Percentiles rank a stretch among this genome's conserved stretches.
Evolutionary conservation across 441 rosid species (phyloP).

Genomic region (Capsella rubella): DNA sequence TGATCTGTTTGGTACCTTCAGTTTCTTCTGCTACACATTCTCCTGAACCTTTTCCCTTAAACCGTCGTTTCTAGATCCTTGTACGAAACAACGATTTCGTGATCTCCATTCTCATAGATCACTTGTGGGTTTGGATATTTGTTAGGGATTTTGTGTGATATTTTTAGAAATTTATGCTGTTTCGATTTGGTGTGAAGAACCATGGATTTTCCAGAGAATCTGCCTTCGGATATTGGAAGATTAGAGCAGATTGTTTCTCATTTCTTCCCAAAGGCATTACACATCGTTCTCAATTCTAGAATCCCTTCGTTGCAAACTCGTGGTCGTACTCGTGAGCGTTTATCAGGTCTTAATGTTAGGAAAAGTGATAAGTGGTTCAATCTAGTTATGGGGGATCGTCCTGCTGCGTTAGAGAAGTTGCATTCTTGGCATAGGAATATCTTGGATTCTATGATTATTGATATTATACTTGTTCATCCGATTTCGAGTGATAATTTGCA

Average conservation of each 20-base stretch:
- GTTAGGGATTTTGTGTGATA: conserved; percentile 9
- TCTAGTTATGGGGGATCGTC: conserved; percentile 84
- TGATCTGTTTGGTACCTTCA: background rate
- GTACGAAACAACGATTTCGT: conserved; percentile 5
- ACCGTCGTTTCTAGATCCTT: conserved; percentile 11
- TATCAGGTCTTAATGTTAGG: conserved; percentile 53
- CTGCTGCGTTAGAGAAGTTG: conserved; percentile 70
- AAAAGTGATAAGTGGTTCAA: conserved; percentile 95
- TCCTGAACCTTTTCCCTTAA: background rate
- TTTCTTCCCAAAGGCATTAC: conserved; percentile 80
- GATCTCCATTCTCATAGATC: conserved; percentile 1
- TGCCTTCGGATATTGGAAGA: conserved; percentile 59
- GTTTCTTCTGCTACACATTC: conserved; percentile 31
- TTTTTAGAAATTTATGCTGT: background rate
- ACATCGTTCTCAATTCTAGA: conserved; percentile 75
- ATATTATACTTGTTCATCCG: conserved; percentile 69
- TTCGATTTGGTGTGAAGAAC: background rate
- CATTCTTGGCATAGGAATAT: conserved; percentile 77
- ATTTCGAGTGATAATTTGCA: conserved; percentile 48
- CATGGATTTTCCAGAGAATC: conserved; percentile 56
- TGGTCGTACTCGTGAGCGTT: conserved; percentile 46
- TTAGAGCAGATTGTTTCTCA: conserved; percentile 76
- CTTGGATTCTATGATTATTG: conserved; percentile 81
- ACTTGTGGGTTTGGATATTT: background rate
- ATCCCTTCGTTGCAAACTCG: conserved; percentile 71